Base-by-base conservation (phyloP, 257 asterid species). In the Cruciata laevipes region DNA sequence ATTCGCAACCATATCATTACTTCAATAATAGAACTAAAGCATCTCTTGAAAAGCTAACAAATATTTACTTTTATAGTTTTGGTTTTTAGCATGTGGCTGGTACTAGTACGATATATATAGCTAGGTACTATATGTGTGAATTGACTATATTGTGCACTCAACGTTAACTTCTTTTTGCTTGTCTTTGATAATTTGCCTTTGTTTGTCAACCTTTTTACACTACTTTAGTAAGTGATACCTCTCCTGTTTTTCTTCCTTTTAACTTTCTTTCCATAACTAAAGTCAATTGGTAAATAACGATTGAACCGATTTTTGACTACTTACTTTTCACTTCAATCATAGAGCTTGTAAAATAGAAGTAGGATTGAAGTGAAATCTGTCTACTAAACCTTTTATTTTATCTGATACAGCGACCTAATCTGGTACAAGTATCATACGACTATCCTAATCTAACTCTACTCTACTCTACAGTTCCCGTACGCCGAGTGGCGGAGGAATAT, bases 11-110 rank as follows among this genome's bases (percentile, higher is more conserved):
- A 84, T 9, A 8, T 82, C 78, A 82, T 82, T 73, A 62, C 80
- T 32, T 60, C 94, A 86, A 86, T 84, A 78, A 82, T 86, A 84
- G 88, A 75, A 68, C 67, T 59, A 66, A 82, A 78, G 77, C 79
- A 20, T 7, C 60, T 73, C 61, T 47, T 3, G 13, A 68, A 68
- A 73, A 12, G 67, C 71, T 18, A 80, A 73, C 70, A 71, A 69
- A 68, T 73, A 63, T 73, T 69, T 76, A 77, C 81, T 70, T 73
- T 35, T 9, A 7, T 42, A 12, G 11, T 11, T 10, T 42, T 42
- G 51, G 5, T 42, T 42, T 42, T 13, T 42, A 42, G 51, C 51
- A 80, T 80, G 84, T 78, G 83, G 12, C 66, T 37, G 56, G 14
- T 49, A 16, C 25, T 52, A 63, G 21, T n/a, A 1, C 31, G 16